phyloP scores from a whole-genome alignment of 1,139 yeast genomes.

The Diutina mesorugosa region DNA sequence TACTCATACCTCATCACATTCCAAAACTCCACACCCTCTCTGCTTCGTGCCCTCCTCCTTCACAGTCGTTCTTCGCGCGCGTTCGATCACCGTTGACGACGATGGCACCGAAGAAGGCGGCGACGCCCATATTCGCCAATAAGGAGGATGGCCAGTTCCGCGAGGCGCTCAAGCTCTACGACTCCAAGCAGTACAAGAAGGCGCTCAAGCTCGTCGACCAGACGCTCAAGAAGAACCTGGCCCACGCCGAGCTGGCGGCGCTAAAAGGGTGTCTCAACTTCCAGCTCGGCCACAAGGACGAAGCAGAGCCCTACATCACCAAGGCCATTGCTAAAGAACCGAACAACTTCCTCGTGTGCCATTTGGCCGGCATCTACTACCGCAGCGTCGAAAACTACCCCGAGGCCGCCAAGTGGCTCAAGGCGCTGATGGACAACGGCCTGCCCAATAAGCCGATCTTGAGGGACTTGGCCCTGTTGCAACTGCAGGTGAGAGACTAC shows the following conservation, averaged over 20 bases:
- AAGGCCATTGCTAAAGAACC: conserved; percentile 50
- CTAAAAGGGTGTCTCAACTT: conserved; percentile 67
- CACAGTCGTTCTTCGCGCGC: not conserved
- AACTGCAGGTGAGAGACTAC: conserved; percentile 69
- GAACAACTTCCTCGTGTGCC: conserved; percentile 61
- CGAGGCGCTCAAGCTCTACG: conserved; percentile 75
- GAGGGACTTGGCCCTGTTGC: conserved; percentile 72
- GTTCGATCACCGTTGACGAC: not conserved
- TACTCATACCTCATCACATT: no score
- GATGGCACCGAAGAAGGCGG: not conserved
- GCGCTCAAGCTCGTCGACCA: conserved; percentile 67
- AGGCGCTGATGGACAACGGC: conserved; percentile 68
- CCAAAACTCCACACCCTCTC: not conserved
- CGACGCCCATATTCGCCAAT: conserved; percentile 21
- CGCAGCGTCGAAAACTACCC: conserved; percentile 56
- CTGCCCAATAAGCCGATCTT: conserved; percentile 68
- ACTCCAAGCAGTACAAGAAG: conserved; percentile 76
- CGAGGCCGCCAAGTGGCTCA: conserved; percentile 72
- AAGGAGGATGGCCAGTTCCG: conserved; percentile 64
- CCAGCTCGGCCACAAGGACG: conserved; percentile 40
- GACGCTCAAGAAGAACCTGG: conserved; percentile 62
- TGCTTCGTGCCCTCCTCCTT: not conserved
- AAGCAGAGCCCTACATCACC: conserved; percentile 49
- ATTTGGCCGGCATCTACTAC: conserved; percentile 76
- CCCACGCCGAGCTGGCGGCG: conserved; percentile 73